Evolutionary conservation across 1,139 yeast genomes (phyloP).

Genomic region (Arxiozyma telluris): DNA sequence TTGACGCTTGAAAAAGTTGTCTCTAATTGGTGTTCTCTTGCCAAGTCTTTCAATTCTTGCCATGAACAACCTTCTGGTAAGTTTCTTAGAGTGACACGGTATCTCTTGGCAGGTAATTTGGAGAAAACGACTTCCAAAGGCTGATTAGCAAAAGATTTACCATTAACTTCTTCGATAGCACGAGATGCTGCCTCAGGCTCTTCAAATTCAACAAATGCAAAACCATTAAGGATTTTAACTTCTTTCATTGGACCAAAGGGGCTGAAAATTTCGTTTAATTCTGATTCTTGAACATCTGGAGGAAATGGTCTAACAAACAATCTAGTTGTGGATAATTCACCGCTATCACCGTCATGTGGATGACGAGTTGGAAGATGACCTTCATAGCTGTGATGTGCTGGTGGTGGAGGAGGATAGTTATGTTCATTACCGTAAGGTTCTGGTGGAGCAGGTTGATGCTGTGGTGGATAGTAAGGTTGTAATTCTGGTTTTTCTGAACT

Average conservation of each 20-base stretch:
- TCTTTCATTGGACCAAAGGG: constrained; percentile 58
- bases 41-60: constrained; percentile 79
- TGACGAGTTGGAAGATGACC: constrained; percentile 4
- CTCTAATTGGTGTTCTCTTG: constrained; percentile 56
- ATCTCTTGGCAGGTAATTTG: constrained; percentile 59
- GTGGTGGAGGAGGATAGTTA: neutral
- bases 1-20: constrained; percentile 68
- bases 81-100: constrained; percentile 58
- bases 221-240: constrained; percentile 64
- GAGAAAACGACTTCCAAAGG: constrained; percentile 62
- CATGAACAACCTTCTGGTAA: constrained; percentile 71
- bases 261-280: constrained; percentile 57
- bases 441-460: constrained; percentile 4
- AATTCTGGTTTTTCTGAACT: constrained; percentile 11
- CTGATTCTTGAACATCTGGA: constrained; percentile 42
- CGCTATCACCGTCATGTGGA: constrained; percentile 21
- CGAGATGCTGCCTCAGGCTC: constrained; percentile 54
- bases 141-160: constrained; percentile 51
- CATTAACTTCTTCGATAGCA: constrained; percentile 57
- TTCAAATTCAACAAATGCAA: constrained; percentile 67
- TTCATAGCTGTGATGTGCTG: constrained; percentile 5
- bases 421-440: constrained; percentile 1
- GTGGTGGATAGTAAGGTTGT: constrained; percentile 13
- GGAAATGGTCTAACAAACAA: constrained; percentile 48
- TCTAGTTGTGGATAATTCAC: constrained; percentile 41